Conservation (phyloP, 306 rosid species). For the Trichosanthes cucumerina region DNA sequence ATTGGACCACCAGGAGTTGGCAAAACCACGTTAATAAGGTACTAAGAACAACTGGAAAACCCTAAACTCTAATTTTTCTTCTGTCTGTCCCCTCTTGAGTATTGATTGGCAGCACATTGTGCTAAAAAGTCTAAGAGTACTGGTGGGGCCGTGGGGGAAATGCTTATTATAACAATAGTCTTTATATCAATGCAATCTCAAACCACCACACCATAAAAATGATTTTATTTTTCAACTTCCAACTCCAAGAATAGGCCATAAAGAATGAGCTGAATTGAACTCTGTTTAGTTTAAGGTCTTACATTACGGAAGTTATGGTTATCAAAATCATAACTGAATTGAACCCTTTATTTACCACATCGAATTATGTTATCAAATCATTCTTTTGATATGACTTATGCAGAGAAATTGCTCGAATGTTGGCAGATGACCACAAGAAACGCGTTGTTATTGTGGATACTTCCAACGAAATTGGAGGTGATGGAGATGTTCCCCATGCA, state of each 20-base stretch:
- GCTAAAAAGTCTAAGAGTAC: neutral
- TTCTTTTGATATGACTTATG: constrained; percentile 22
- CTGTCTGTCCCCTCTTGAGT: neutral
- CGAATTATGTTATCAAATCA: neutral
- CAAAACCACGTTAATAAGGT: constrained; percentile 96
- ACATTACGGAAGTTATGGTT: neutral
- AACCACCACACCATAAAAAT: neutral
- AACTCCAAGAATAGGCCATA: neutral
- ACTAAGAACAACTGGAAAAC: neutral
- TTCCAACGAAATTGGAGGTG: constrained; percentile 97
- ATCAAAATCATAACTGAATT: too few relatives aligned
- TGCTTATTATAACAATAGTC: neutral
- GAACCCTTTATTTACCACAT: neutral
- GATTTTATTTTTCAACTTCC: neutral
- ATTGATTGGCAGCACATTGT: neutral
- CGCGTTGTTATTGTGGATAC: constrained; percentile 97
- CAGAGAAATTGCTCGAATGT: constrained; percentile 97
- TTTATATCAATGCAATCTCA: neutral
- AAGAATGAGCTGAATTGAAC: neutral
- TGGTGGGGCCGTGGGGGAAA: neutral
- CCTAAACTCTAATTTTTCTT: neutral
- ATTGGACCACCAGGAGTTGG: constrained; percentile 99
- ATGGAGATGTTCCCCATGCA: constrained; percentile 91
- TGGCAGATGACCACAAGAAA: constrained; percentile 79
- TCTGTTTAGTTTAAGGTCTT: neutral